Base-by-base conservation (phyloP, 352 stramenopile species). In the Elongisporangium senticosum region DNA sequence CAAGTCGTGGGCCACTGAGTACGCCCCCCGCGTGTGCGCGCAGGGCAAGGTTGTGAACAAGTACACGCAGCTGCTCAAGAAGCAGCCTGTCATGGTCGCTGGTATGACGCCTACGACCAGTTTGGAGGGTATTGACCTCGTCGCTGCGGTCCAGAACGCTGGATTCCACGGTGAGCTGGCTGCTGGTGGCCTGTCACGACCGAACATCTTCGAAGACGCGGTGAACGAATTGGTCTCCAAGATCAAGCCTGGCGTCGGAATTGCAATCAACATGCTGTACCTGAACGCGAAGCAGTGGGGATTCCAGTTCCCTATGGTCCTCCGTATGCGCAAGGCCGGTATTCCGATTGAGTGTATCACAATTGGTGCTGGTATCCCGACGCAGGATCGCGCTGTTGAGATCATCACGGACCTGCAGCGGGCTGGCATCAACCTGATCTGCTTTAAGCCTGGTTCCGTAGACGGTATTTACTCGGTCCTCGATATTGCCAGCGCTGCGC, bases 261-360 rank as follows among this genome's bases (percentile, higher is more conserved):
- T 96, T 51, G 67, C 76, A 24, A 87, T 96, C 58, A 94, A 95
- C 71, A 89, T 96, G 86, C 61, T 96, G n/a, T 96, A 94, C 63
- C 51, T 96, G 40, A 96, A 95, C 68, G 73, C 81, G 17, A 90
- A 92, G 69, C 86, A 93, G 63, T 96, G 86, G 87, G 83, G 74
- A 0, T 96, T 96, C 68, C 88, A 95, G 71, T 96, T 95, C 67
- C 86, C 86, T 13, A 87, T 92, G 79, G 83, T 95, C 26, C 59
- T 95, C 6, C 86, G 89, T 24, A 69, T 96, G 73, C 83, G 83
- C 57, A 83, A 83, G 54, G 79, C 69, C 40, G 86, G 86, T 24
- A 60, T 90, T 24, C 86, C 85, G 7, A 96, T 96, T 52, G 84
- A 95, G 65, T 90, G 82, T 56, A 90, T 96, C 64, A 96, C 87